Base-by-base conservation (phyloP, 2,329 filamentous ascomycete genomes). In the Paecilomyces sp. region DNA sequence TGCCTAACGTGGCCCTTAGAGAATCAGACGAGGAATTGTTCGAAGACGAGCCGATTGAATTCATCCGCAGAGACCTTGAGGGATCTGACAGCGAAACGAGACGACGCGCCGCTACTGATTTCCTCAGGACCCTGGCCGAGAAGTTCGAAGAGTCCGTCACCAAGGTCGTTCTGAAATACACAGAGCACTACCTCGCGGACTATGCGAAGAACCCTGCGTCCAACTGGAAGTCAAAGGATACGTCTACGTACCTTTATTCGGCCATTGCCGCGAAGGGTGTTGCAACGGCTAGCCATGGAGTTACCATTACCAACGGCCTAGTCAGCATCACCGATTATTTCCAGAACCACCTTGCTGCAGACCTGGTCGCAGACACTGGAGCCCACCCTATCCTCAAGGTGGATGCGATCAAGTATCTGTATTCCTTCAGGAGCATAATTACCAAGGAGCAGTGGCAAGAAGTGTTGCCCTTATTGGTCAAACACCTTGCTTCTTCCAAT, bases 21-120 rank as follows among this genome's bases (percentile, higher is more conserved):
- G 94, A 97, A 69, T 94, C 92, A 0, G 95, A 99, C 65, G 84
- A 96, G 58, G 94, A 99, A 74, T 83, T 96, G 65, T 97, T 99
- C 67, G 94, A 99, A 72, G 95, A 99, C 72, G 95, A 99, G 78
- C 94, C 94, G 0, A 99, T 99, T 65, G 94, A 99, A 75, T 99
- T 96, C 72, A 99, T 99, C 70, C 85, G 94, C 63, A 85, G 92
- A 68, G 94, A 99, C 74, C 81, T 99, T 55, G 94, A 99, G 74
- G 94, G 94, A 6, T 97, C 94, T 1, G 94, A 99, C 75, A 95
- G 89, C 58, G 94, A 97, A 72, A 99, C 94, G 1, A 84, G 94
- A 70, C 84, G 94, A 66, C 85, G 94, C 69, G 93, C 94, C 50
- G 92, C 95, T 0, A 97, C 93, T 0, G 94, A 97, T 73, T 99